Percentiles rank a stretch among this genome's conserved stretches.
Conservation (phyloP, 352 stramenopile species). For the Discostella stelligera region DNA sequence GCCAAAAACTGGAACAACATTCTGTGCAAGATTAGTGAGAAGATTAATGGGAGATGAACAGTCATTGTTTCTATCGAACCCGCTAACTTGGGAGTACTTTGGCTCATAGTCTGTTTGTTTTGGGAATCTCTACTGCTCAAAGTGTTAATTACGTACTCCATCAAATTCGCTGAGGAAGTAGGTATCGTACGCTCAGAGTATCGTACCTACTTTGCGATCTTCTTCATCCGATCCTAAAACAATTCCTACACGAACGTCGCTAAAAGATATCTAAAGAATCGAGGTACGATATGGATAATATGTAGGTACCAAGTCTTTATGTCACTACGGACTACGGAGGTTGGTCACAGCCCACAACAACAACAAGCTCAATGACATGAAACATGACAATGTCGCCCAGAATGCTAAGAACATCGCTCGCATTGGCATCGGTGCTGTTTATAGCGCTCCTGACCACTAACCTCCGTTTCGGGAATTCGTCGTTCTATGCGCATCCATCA, state of each 20-base stretch:
- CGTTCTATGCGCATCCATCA: neutral
- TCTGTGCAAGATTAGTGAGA: conserved; percentile 60
- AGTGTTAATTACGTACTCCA: no score
- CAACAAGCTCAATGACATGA: neutral
- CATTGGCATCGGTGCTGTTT: neutral
- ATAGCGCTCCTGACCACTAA: neutral
- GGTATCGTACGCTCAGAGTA: no score
- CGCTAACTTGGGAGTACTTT: conserved; percentile 57
- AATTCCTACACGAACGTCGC: no score
- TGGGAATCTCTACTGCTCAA: no score
- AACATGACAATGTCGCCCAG: neutral
- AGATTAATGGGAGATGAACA: conserved; percentile 60
- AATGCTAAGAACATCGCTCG: neutral
- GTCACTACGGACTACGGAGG: no score
- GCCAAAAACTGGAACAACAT: conserved; percentile 50
- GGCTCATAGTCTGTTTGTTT: neutral
- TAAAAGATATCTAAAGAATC: no score
- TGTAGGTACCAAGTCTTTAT: no score
- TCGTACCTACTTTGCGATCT: no score
- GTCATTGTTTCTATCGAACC: conserved; percentile 62
- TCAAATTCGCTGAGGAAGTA: no score
- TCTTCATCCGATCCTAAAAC: no score
- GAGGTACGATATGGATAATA: no score
- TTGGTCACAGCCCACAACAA: no score
- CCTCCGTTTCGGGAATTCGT: neutral